Evolutionary conservation across 2,329 filamentous ascomycete species (phyloP).

Genomic region (Cladophialophora exuberans): DNA sequence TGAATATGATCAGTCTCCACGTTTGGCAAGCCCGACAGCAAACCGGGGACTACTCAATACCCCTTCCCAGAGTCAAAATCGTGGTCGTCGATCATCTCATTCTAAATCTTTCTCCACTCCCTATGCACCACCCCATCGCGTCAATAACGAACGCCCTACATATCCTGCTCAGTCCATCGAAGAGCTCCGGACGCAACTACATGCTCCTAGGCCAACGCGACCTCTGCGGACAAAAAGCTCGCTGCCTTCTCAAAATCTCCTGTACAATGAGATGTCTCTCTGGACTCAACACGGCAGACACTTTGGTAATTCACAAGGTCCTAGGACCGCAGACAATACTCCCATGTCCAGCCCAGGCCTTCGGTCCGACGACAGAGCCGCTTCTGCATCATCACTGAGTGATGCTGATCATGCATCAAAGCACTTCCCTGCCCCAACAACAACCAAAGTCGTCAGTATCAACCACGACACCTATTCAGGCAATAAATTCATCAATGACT

Average conservation of each 20-base stretch:
- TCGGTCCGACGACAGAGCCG: constrained; percentile 38
- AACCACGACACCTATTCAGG: constrained; percentile 87
- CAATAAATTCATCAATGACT: constrained; percentile 95
- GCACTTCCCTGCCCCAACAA: constrained; percentile 74
- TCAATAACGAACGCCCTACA: constrained; percentile 38
- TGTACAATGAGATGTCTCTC: constrained; percentile 35
- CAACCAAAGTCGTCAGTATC: constrained; percentile 89
- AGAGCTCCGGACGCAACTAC: constrained; percentile 48
- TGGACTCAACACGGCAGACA: constrained; percentile 31
- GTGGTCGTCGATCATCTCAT: constrained; percentile 27
- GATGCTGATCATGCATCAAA: constrained; percentile 65
- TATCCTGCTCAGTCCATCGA: constrained; percentile 55
- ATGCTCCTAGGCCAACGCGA: constrained; percentile 45
- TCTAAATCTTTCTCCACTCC: constrained; percentile 31
- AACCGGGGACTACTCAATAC: constrained; percentile 22
- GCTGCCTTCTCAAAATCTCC: constrained; percentile 44
- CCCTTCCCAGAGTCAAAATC: constrained; percentile 19
- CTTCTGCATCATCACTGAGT: constrained; percentile 40
- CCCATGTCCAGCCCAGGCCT: constrained; percentile 52
- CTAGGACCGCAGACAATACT: constrained; percentile 51
- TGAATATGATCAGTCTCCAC: constrained; percentile 9
- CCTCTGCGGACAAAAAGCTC: constrained; percentile 47
- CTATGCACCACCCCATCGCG: constrained; percentile 15
- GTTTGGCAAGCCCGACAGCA: constrained; percentile 7
- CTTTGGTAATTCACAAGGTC: constrained; percentile 6